These are phyloP conservation scores for Thielaviopsis euricoi DNA, from an alignment of 2,329 filamentous ascomycete genomes.

Conservation along the genomic window DNA sequence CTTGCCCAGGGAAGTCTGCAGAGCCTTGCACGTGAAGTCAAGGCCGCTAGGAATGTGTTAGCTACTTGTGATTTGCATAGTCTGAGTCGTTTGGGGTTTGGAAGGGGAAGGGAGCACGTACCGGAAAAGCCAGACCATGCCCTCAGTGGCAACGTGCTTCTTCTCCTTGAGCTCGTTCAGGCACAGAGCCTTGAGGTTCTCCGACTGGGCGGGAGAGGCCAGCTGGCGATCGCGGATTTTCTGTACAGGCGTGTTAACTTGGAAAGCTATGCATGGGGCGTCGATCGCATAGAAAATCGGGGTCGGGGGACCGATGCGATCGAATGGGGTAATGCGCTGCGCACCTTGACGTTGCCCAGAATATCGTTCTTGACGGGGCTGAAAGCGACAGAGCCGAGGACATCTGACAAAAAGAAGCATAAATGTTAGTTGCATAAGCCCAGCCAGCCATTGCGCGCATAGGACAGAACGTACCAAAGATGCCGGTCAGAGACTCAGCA, in stretches of 20 bases:
- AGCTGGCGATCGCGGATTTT: slow-evolving; percentile 79
- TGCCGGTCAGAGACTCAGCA: slow-evolving; percentile 65
- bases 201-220: slow-evolving; percentile 61
- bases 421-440: slow-evolving; percentile 2
- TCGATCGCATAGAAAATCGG: not conserved
- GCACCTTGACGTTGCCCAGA: slow-evolving; percentile 76
- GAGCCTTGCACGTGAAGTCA: slow-evolving; percentile 79
- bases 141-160: slow-evolving; percentile 79
- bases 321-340: slow-evolving; percentile 15
- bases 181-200: slow-evolving; percentile 70
- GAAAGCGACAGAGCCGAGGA: slow-evolving; percentile 60
- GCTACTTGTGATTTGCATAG: not conserved
- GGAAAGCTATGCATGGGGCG: too few relatives aligned
- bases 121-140: slow-evolving; percentile 80
- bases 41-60: slow-evolving; percentile 47
- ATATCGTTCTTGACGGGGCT: slow-evolving; percentile 84
- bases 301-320: not conserved
- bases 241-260: slow-evolving; percentile 25
- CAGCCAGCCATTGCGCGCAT: too few relatives aligned
- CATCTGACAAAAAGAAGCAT: slow-evolving; percentile 25
- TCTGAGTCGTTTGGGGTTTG: not conserved
- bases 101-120: slow-evolving; percentile 24
- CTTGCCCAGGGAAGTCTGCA: slow-evolving; percentile 59
- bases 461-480: slow-evolving; percentile 51
- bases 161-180: slow-evolving; percentile 77